These are phyloP conservation scores for Acrasis kona DNA, from an alignment of 78 protist genomes.

Conservation along the genomic window DNA sequence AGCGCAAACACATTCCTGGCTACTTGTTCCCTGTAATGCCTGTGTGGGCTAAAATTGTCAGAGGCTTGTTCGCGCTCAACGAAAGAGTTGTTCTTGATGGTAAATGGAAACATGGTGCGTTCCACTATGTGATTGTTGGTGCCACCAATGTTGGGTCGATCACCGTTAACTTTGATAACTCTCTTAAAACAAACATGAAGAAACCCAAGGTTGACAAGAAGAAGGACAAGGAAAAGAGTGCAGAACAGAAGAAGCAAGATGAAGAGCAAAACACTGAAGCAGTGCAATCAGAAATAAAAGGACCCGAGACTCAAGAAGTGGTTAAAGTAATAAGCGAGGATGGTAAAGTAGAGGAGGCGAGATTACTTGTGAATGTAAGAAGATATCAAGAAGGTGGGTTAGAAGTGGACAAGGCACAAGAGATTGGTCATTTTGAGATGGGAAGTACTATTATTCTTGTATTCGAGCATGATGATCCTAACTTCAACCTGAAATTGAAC, in stretches of 20 bases:
- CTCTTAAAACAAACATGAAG: neutral
- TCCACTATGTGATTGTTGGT: slow-evolving; percentile 54
- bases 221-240: too few relatives aligned
- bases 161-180: slow-evolving; percentile 24
- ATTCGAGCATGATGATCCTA: too few relatives aligned
- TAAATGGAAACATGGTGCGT: slow-evolving; percentile 49
- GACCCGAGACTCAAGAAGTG: too few relatives aligned
- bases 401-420: too few relatives aligned
- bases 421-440: slow-evolving; percentile 55
- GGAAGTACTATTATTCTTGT: slow-evolving; percentile 60
- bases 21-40: slow-evolving; percentile 20
- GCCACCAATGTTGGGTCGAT: slow-evolving; percentile 78
- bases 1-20: slow-evolving; percentile 24
- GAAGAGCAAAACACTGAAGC: too few relatives aligned
- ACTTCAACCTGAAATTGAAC: too few relatives aligned
- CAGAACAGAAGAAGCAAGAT: too few relatives aligned
- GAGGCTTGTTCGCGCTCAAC: slow-evolving; percentile 52
- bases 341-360: too few relatives aligned
- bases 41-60: slow-evolving; percentile 10
- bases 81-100: slow-evolving; percentile 64
- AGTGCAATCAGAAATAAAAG: too few relatives aligned
- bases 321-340: neutral
- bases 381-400: too few relatives aligned
- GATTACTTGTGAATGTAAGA: too few relatives aligned
- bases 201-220: too few relatives aligned